Base-by-base conservation (phyloP, 805 yeast species). In the Scheffersomyces ergatensis region DNA sequence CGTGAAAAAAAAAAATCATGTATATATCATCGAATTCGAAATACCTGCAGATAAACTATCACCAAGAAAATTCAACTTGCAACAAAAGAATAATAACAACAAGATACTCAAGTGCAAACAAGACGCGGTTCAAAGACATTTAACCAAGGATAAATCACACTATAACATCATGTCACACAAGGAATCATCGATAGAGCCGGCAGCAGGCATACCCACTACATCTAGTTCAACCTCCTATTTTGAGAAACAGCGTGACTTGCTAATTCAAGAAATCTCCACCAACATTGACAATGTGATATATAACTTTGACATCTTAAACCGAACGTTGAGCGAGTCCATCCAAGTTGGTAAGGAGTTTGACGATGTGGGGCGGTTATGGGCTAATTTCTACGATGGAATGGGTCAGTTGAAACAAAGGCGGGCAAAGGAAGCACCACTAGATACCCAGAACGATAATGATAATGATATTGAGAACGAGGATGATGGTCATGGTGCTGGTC, bases 311-410 rank as follows among this genome's bases (percentile, higher is more conserved):
- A 73, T 80, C 16, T 63, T 85, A 44, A 85, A 85, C 54, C 70
- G 88, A 33, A 76, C 89, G 0, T 62, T 85, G 38, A 84, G 82
- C 48, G 80, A 78, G 33, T 76, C 82, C 2, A 73, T 83, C 13
- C 83, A 84, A 17, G 87, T 85, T 2, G 90, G 93, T 1, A 80
- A 80, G 53, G 90, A 83, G 44, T 85, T 85, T 51, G 86, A 84
- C 42, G 76, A 77, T 37, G 86, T 84, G 13, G 76, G 89, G 2
- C 63, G 72, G n/a, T 65, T 85, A 26, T 85, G 95, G 95, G 65
- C 74, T 25, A 74, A 73, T 27, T 84, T 85, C 52, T 83, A 85
- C 50, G 77, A 78, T 52, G 80, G 80, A 0, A 37, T 70, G 16
- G 64, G 62, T 11, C 65, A 65, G 29, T 43, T 42, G 11, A 47